Evolutionary conservation across 2,329 filamentous ascomycete genomes (phyloP), one percentile per base, ranked within the genome.

Genomic region (Septoria petroselini): DNA sequence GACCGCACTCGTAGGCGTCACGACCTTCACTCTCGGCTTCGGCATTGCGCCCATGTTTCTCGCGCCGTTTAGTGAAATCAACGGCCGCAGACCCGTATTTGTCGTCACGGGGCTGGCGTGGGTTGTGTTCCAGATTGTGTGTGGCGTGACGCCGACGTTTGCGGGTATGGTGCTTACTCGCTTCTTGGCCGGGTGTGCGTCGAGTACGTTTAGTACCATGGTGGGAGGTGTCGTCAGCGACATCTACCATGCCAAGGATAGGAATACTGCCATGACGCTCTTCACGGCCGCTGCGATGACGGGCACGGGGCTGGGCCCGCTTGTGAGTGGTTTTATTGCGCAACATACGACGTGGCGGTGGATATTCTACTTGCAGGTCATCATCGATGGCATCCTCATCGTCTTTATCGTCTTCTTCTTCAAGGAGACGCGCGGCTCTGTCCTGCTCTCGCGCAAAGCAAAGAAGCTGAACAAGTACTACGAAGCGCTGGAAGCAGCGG

Each of bases 181-280:
- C 1, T 86, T 95, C 65, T 76, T 93, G 39, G 79, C 83, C 7
- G 91, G 91, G 1, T 81, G 83, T n/a, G 87, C 86, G 5, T 84
- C 81, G 4, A 89, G 84, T 41, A 82, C 79, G 0, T 95, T 94
- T 65, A 89, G 85, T 37, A 93, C 88, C 17, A 91, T 95, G 78
- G 85, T 95, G 0, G 91, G 91, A n/a, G 91, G 91, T 3, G 86
- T 96, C 3, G 85, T 96, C 33, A 85, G 86, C 42, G 91, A 96
- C 63, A 80, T 95, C 51, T 95, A 90, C 71, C 80, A 84, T 40
- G 82, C 87, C 7, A 73, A 86, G 52, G 83, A 87, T 37, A 77
- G 91, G 27, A 95, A 96, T 61, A 89, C 85, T 0, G 87, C 91
- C 0, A 95, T 96, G 91, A 85, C 88, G 0, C 66, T 95, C 0